A percentile compares a stretch with the other conserved stretches of the same genome.
Evolutionary conservation across 83 land plant genomes (phyloP).

Genomic region (Picea engelmannii): DNA sequence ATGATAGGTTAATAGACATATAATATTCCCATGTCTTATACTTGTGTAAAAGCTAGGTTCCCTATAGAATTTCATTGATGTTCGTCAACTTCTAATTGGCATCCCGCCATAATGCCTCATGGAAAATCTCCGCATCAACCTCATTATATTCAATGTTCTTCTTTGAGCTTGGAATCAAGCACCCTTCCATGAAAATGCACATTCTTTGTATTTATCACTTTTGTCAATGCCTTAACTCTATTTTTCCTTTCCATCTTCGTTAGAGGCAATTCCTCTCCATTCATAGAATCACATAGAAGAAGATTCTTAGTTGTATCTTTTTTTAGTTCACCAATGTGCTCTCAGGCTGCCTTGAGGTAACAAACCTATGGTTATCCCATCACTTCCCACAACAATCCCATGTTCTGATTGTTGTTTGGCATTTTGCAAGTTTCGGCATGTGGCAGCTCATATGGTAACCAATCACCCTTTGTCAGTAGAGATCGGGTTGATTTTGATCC

Average conservation of each 20-base stretch:
- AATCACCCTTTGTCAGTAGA: too few relatives aligned
- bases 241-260: slow-evolving; percentile 75
- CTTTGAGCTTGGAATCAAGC: slow-evolving; percentile 61
- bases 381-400: slow-evolving; percentile 28
- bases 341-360: slow-evolving; percentile 86
- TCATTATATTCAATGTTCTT: slow-evolving; percentile 23
- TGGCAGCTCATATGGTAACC: too few relatives aligned
- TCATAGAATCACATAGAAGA: slow-evolving; percentile 84
- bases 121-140: too few relatives aligned
- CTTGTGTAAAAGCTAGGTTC: too few relatives aligned
- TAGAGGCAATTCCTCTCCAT: slow-evolving; percentile 70
- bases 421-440: slow-evolving; percentile 16
- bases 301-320: slow-evolving; percentile 77
- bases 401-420: slow-evolving; percentile 12
- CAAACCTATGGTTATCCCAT: slow-evolving; percentile 79
- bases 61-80: too few relatives aligned
- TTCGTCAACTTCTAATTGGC: too few relatives aligned
- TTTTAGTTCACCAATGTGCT: slow-evolving; percentile 85
- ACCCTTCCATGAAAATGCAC: slow-evolving; percentile 81
- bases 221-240: slow-evolving; percentile 66
- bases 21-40: too few relatives aligned
- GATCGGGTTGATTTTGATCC: too few relatives aligned
- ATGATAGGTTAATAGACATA: too few relatives aligned
- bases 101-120: too few relatives aligned
- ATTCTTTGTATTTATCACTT: slow-evolving; percentile 59